Base-by-base conservation (phyloP, 2,329 filamentous ascomycete species). In the Colletotrichum sp. region DNA sequence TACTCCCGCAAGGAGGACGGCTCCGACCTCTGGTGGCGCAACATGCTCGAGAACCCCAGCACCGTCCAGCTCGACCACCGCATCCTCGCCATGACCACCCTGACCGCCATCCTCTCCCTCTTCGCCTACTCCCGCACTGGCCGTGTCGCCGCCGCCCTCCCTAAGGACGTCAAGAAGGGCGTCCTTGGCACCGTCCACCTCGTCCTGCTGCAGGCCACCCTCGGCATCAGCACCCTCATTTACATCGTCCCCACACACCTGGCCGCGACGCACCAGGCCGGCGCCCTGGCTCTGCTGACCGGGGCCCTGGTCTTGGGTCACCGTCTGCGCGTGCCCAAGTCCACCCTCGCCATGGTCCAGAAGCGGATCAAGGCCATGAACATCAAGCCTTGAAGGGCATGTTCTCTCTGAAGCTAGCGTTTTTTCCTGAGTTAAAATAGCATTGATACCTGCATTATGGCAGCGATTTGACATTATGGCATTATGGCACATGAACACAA, bases 11-110 rank as follows among this genome's bases (percentile, higher is more conserved):
- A 90, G 74, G 89, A 93, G 55, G 95, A 98, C 83, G 88, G 91
- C 57, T 93, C 93, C 15, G 98, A 99, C 82, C 88, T 98, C 22
- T 96, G 94, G 92, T 99, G 97, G 97, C 93, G 97, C 82, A 99
- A 99, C 86, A 94, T 98, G 90, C 93, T 98, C 39, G 97, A 98
- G 88, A 99, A 99, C 87, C 98, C 97, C 5, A 96, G 94, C 19
- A 91, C 98, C 30, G 98, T 98, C 4, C 98, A 99, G 87, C 91
- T 99, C 60, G 95, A 99, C 86, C 97, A 99, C 88, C 94, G 98
- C 60, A 95, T 98, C 80, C 90, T 98, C 44, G 98, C 97, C 74
- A 95, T 93, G 63, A 96, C 95, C 19, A 98, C 96, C 1, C 98
- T 98, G 84, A 94, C 92, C 69, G 91, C 94, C 77, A 92, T 98